These are phyloP conservation scores for Haemoproteus tartakovskyi DNA, from an alignment of 169 alveolate species.

Conservation along the genomic window DNA sequence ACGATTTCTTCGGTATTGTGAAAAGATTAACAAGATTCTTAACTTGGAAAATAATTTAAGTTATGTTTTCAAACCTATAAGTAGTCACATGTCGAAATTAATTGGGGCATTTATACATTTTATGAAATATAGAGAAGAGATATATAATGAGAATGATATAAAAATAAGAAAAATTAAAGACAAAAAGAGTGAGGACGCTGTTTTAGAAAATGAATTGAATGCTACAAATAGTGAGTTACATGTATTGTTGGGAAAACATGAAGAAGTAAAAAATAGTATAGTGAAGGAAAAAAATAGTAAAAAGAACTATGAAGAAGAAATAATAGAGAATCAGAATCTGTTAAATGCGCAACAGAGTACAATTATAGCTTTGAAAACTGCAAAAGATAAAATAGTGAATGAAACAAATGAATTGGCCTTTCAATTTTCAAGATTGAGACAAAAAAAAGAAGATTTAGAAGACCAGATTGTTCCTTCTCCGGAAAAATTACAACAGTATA, in stretches of 20 bases:
- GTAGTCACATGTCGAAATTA: slow-evolving; percentile 46
- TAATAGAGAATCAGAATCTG: slow-evolving; percentile 40
- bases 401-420: slow-evolving; percentile 59
- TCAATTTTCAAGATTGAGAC: slow-evolving; percentile 56
- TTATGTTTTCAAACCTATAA: slow-evolving; percentile 47
- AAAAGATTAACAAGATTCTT: slow-evolving; percentile 27
- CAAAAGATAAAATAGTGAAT: slow-evolving; percentile 45
- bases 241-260: slow-evolving; percentile 7
- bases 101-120: slow-evolving; percentile 49
- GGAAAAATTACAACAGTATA: slow-evolving; percentile 55
- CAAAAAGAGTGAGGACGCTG: slow-evolving; percentile 7
- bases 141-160: slow-evolving; percentile 36
- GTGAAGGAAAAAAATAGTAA: slow-evolving; percentile 29
- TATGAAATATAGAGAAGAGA: slow-evolving; percentile 44
- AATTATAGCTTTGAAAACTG: slow-evolving; percentile 23
- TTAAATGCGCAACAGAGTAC: slow-evolving; percentile 48
- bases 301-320: slow-evolving; percentile 64
- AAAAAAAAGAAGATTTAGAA: slow-evolving; percentile 64
- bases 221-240: slow-evolving; percentile 10
- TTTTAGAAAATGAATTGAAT: slow-evolving; percentile 23
- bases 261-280: slow-evolving; percentile 28
- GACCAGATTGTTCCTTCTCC: slow-evolving; percentile 66
- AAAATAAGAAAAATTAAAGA: slow-evolving; percentile 26
- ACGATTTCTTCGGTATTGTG: slow-evolving; percentile 57
- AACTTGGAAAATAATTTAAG: slow-evolving; percentile 40